phyloP scores from a whole-genome alignment of 1,284 basidiomycete species.

The Ustilago trichophora region DNA sequence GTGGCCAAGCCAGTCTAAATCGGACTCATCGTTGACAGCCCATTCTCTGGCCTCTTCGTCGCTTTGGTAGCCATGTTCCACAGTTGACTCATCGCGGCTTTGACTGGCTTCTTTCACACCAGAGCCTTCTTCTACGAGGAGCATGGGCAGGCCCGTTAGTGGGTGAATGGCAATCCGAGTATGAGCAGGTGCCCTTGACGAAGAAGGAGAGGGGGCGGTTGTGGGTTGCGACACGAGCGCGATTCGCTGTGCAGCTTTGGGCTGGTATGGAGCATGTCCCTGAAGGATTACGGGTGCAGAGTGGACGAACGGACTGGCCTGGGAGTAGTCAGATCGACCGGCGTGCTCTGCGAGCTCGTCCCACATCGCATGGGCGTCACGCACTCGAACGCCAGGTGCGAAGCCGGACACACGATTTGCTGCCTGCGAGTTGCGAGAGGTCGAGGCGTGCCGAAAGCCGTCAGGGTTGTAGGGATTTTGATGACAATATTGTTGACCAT shows the following conservation, averaged over 20 bases:
- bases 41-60: constrained; percentile 19
- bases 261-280: constrained; percentile 6
- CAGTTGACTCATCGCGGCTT: neutral
- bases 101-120: neutral
- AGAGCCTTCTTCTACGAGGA: constrained; percentile 8
- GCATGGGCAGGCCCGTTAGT: constrained; percentile 27
- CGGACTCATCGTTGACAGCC: constrained; percentile 40
- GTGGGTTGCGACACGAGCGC: neutral
- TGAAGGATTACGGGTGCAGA: constrained; percentile 18
- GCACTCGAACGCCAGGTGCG: no score
- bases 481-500: constrained; percentile 2
- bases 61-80: neutral
- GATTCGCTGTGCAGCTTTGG: neutral
- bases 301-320: constrained; percentile 24
- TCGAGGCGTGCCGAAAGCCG: neutral
- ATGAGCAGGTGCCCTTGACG: neutral
- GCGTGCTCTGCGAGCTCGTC: neutral
- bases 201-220: neutral
- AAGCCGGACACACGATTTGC: no score
- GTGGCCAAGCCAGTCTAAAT: constrained; percentile 53
- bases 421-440: no score
- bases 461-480: neutral
- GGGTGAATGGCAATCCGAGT: constrained; percentile 28
- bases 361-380: constrained; percentile 8
- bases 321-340: neutral